These are phyloP conservation scores for Kingdonia uniflora DNA, from an alignment of 164 flowering plant genomes.

Conservation along the genomic window DNA sequence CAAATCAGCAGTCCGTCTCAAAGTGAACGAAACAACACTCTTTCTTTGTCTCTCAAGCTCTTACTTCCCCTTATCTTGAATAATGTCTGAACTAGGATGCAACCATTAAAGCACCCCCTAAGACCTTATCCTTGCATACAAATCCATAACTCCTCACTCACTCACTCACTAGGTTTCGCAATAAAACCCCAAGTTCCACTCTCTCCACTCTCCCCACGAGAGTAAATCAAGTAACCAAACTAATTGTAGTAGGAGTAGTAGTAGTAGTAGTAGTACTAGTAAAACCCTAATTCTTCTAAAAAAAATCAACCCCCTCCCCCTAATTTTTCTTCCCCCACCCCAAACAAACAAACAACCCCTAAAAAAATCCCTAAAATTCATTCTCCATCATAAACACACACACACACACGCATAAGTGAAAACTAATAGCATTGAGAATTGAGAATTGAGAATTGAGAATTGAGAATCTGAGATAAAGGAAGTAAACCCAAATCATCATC, in stretches of 20 bases:
- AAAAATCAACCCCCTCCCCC: too few species aligned
- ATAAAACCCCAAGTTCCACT: conserved; percentile 5
- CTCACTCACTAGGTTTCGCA: not conserved
- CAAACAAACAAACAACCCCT: too few species aligned
- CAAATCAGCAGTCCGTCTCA: not conserved
- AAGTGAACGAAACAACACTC: not conserved
- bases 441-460: not conserved
- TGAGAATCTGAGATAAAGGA: not conserved
- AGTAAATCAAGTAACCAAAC: not conserved
- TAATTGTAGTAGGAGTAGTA: not conserved
- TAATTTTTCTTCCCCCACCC: too few species aligned
- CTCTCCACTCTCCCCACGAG: not conserved
- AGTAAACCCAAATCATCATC: not conserved
- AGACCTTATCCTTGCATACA: too few species aligned
- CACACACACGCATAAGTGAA: not conserved
- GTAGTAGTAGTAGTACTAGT: not conserved
- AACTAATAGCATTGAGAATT: not conserved
- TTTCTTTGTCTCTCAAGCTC: not conserved
- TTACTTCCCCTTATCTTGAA: too few species aligned
- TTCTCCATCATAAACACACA: conserved; percentile 7
- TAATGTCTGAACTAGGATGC: too few species aligned
- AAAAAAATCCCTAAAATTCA: too few species aligned
- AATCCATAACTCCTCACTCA: too few species aligned
- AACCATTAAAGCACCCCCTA: too few species aligned
- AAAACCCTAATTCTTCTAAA: conserved; percentile 6